Percentiles rank a stretch among this genome's conserved stretches.
phyloP scores from a whole-genome alignment of 176 grass and related monocot genomes.

The Elymus sibiricus region DNA sequence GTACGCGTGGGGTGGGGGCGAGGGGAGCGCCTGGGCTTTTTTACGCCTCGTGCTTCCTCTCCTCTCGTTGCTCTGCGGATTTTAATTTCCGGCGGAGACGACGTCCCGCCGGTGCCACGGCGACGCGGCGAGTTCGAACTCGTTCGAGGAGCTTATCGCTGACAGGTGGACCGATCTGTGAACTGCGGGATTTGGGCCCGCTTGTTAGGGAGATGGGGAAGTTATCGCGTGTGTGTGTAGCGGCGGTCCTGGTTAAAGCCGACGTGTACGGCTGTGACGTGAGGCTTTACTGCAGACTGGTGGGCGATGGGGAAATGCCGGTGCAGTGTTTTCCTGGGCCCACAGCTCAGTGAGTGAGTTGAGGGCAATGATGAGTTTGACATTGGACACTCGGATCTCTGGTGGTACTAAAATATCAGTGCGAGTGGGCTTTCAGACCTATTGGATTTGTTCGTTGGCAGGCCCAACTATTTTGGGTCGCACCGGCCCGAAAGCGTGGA shows the following conservation, averaged over 20 bases:
- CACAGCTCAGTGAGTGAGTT: neutral
- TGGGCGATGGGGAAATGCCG: neutral
- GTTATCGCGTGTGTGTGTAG: neutral
- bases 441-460: too few relatives aligned
- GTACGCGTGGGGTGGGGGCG: conserved; percentile 24
- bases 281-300: neutral
- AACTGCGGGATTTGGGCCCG: neutral
- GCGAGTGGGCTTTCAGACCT: neutral
- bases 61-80: neutral
- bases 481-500: too few relatives aligned
- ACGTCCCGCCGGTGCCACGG: neutral
- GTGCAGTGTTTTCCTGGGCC: too few relatives aligned
- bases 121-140: neutral
- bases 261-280: neutral
- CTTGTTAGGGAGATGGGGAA: neutral
- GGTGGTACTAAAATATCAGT: neutral
- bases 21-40: neutral
- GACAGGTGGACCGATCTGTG: fast-evolving
- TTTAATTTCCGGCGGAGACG: conserved; percentile 7
- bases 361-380: neutral
- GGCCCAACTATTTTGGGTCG: too few relatives aligned
- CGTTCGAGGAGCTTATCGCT: fast-evolving
- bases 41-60: neutral
- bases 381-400: neutral
- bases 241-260: neutral